phyloP scores from a whole-genome alignment of 192 early-diverging fungal species.

The Nowakowskiella sp. region DNA sequence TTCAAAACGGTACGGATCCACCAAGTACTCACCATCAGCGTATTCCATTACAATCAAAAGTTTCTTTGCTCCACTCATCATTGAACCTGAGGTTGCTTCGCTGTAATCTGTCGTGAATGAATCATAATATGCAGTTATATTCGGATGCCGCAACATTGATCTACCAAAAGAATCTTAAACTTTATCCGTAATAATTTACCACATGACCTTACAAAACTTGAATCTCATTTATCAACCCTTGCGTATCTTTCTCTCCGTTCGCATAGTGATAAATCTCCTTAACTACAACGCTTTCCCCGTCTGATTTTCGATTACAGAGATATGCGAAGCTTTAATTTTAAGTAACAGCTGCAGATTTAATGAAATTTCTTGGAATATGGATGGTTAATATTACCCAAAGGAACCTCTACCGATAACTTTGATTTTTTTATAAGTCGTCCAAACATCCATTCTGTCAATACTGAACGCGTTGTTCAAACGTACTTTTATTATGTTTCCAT shows the following conservation, averaged over 20 bases:
- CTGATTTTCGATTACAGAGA: constrained; percentile 7
- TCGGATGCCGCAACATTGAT: constrained; percentile 15
- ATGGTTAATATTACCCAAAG: constrained; percentile 5
- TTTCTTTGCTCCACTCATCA: constrained; percentile 4
- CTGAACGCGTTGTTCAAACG: no score
- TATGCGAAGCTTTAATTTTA: constrained; percentile 8
- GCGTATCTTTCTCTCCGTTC: constrained; percentile 4
- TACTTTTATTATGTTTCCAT: no score
- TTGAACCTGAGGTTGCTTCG: constrained; percentile 7
- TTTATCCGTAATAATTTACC: background rate
- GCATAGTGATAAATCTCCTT: constrained; percentile 7
- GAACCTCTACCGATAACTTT: constrained; percentile 17
- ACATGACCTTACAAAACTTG: constrained; percentile 8
- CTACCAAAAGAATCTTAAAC: background rate
- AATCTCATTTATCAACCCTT: constrained; percentile 11
- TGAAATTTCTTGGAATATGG: background rate
- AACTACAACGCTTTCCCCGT: constrained; percentile 10
- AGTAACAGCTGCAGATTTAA: constrained; percentile 1
- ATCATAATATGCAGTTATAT: constrained; percentile 22
- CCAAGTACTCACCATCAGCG: constrained; percentile 12
- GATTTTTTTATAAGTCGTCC: constrained; percentile 13
- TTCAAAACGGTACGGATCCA: no score
- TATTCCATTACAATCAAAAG: constrained; percentile 17
- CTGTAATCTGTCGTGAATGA: constrained; percentile 9
- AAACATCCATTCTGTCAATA: constrained; percentile 2